These are phyloP conservation scores for Alternaria hordeiaustralica DNA, from an alignment of 2,329 filamentous ascomycete genomes.

Conservation along the genomic window DNA sequence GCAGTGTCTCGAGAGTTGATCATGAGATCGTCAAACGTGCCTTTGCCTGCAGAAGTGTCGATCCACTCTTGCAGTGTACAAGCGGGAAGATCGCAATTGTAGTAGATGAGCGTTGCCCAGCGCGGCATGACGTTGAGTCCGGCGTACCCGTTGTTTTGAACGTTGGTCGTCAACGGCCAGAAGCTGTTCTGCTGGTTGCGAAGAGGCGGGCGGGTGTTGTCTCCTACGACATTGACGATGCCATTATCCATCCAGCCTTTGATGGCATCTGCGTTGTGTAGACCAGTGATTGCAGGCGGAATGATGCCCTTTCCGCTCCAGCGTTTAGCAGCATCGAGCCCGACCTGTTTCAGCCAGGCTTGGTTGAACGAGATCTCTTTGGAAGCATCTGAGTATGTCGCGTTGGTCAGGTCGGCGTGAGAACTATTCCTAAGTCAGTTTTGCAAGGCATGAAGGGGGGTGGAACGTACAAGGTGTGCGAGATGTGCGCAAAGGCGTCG, in stretches of 20 bases:
- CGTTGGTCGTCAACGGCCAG: constrained; percentile 63
- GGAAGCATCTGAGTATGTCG: constrained; percentile 63
- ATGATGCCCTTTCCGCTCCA: constrained; percentile 65
- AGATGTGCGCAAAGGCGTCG: constrained; percentile 64
- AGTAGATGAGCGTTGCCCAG: constrained; percentile 69
- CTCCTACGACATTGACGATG: constrained; percentile 67
- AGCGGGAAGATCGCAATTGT: constrained; percentile 65
- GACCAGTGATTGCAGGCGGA: constrained; percentile 67
- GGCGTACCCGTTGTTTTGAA: constrained; percentile 60
- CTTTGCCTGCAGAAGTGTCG: constrained; percentile 62
- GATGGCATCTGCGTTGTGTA: constrained; percentile 69
- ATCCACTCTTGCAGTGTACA: constrained; percentile 68
- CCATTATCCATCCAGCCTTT: constrained; percentile 65
- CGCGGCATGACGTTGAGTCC: constrained; percentile 65
- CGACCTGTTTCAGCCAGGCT: constrained; percentile 63
- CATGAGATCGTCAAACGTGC: constrained; percentile 61
- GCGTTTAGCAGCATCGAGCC: constrained; percentile 54
- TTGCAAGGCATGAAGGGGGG: background rate
- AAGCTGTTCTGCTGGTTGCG: constrained; percentile 60
- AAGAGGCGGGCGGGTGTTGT: constrained; percentile 65
- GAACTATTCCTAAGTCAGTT: constrained; percentile 43
- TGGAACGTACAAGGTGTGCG: constrained; percentile 62
- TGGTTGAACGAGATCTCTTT: constrained; percentile 68
- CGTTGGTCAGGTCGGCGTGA: constrained; percentile 65
- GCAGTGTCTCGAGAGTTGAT: constrained; percentile 60